These are phyloP conservation scores for Cucumis sativus DNA, from an alignment of 306 rosid species.

Conservation along the genomic window DNA sequence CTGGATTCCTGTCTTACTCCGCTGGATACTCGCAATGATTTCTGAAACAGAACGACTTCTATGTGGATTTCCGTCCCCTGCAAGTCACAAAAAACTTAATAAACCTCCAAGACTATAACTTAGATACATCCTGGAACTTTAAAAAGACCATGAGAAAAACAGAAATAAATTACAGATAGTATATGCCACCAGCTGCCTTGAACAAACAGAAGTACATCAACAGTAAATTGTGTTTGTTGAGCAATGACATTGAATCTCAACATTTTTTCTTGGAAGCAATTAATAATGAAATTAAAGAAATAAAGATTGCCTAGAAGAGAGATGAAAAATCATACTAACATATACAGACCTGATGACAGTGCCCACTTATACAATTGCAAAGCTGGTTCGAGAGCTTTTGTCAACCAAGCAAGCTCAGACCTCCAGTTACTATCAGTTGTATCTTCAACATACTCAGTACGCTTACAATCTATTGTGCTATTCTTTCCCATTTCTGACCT, in stretches of 20 bases:
- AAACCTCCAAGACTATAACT: constrained; percentile 4
- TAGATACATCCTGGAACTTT: not conserved
- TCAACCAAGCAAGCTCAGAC: constrained; percentile 73
- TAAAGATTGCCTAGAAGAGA: not conserved
- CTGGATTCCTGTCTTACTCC: constrained; percentile 68
- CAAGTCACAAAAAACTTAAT: constrained; percentile 14
- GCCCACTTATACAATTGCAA: constrained; percentile 81
- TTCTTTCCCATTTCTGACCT: constrained; percentile 28
- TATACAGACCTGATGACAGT: constrained; percentile 71
- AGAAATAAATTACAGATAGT: not conserved
- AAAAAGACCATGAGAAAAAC: not conserved
- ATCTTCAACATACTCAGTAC: constrained; percentile 36
- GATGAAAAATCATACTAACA: constrained; percentile 13
- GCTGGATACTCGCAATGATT: constrained; percentile 67
- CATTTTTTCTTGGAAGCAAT: not conserved
- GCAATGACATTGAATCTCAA: not conserved
- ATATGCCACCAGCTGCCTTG: not conserved
- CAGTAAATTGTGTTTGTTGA: not conserved
- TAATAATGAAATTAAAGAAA: not conserved
- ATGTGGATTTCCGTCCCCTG: constrained; percentile 50
- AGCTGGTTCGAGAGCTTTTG: constrained; percentile 86
- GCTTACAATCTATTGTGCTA: constrained; percentile 13
- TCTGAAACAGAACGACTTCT: constrained; percentile 54
- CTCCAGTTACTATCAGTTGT: constrained; percentile 44
- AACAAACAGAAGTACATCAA: not conserved